Percentiles rank a stretch among this genome's conserved stretches.
These are phyloP conservation scores for Alternaria angustiovoidea DNA, from an alignment of 2,329 filamentous ascomycete genomes.

Conservation along the genomic window DNA sequence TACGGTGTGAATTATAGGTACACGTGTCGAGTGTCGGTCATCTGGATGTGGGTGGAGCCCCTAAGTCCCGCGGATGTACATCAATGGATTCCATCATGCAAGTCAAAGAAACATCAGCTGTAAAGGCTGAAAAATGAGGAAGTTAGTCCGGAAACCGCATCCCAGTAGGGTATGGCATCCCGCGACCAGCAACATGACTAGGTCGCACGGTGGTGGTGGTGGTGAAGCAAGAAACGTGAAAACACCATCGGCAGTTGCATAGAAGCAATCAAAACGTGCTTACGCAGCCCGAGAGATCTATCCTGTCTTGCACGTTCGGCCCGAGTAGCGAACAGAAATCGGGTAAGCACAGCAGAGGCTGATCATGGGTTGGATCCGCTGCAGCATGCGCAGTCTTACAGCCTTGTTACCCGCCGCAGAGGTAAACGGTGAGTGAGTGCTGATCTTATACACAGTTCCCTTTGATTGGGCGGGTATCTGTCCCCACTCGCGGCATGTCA, in stretches of 20 bases:
- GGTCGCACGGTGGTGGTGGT: constrained; percentile 3
- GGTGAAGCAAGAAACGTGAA: constrained; percentile 4
- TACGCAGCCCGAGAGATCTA: neutral
- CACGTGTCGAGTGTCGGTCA: constrained; percentile 36
- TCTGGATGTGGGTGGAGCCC: constrained; percentile 3
- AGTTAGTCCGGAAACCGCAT: neutral
- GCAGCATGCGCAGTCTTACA: constrained; percentile 15
- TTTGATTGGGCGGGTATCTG: constrained; percentile 10
- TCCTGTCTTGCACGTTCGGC: constrained; percentile 10
- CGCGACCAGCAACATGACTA: constrained; percentile 15
- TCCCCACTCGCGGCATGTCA: constrained; percentile 10
- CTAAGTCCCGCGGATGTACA: constrained; percentile 1
- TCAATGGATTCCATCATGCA: constrained; percentile 6
- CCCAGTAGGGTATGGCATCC: neutral
- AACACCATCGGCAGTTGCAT: constrained; percentile 9
- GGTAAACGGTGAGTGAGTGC: constrained; percentile 17
- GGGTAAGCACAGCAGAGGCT: constrained; percentile 11
- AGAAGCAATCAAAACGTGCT: constrained; percentile 1
- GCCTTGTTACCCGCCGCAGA: constrained; percentile 12
- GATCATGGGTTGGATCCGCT: constrained; percentile 7
- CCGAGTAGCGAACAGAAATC: constrained; percentile 6
- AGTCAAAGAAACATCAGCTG: constrained; percentile 4
- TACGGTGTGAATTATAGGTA: constrained; percentile 32
- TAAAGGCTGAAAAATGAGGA: constrained; percentile 1
- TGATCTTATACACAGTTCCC: constrained; percentile 5